Evolutionary conservation across 768 basidiomycete species (phyloP).

Genomic region (Hortiboletus campestris): DNA sequence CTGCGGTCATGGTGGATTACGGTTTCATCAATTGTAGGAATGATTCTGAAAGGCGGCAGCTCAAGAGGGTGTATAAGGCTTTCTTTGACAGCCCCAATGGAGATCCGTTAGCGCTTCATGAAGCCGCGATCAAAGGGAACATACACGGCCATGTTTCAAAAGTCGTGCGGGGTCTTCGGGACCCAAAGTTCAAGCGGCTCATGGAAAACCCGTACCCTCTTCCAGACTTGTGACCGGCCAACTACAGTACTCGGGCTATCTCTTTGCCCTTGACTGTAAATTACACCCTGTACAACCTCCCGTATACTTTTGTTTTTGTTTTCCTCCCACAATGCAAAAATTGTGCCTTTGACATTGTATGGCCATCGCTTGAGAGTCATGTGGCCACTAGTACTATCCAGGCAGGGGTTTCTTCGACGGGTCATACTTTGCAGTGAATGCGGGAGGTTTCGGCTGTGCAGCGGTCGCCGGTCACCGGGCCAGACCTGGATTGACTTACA

Average conservation of each 20-base stretch:
- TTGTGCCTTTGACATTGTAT: no score
- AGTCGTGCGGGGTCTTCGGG: background rate
- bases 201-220: constrained; percentile 2
- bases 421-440: no score
- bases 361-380: background rate
- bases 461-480: no score
- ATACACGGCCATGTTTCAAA: background rate
- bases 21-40: constrained; percentile 3
- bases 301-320: background rate
- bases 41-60: background rate
- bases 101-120: background rate
- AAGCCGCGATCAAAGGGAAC: background rate
- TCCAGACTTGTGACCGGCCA: constrained; percentile 1
- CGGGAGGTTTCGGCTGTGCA: no score
- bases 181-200: background rate
- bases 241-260: no score
- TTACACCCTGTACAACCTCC: background rate
- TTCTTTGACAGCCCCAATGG: background rate
- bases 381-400: no score
- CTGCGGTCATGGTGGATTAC: background rate
- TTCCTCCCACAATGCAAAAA: no score
- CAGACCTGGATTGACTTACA: constrained; percentile 16
- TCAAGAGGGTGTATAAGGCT: background rate
- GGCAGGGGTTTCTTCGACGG: no score
- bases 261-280: background rate